Evolutionary conservation across 257 asterid species (phyloP).

Genomic region (Rubia yunnanensis): DNA sequence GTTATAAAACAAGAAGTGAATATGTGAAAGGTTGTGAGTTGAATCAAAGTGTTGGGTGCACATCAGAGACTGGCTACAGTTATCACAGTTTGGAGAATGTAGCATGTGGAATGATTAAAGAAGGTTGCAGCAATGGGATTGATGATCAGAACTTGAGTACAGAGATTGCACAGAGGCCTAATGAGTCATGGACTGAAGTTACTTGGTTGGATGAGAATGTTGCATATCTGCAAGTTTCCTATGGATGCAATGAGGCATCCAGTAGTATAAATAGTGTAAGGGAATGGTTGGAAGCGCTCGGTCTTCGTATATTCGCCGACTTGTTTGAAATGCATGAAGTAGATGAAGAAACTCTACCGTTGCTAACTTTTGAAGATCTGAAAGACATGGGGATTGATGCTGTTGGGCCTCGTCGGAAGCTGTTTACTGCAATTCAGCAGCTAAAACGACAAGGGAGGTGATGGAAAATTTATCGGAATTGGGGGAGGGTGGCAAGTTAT

Average conservation of each 20-base stretch:
- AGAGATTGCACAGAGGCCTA: background rate
- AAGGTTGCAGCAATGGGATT: constrained; percentile 1
- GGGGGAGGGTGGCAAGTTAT: background rate
- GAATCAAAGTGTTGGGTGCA: background rate
- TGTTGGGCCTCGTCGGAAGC: constrained; percentile 56
- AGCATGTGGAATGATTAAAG: constrained; percentile 4
- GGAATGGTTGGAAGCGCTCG: constrained; percentile 45
- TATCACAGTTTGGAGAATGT: constrained; percentile 4
- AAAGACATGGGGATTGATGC: constrained; percentile 66
- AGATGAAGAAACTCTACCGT: constrained; percentile 48
- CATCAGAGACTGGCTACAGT: background rate
- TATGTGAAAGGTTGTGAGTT: too few relatives aligned
- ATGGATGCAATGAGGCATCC: background rate
- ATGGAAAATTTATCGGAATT: background rate
- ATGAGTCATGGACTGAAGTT: background rate
- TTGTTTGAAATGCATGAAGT: constrained; percentile 64
- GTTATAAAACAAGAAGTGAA: background rate
- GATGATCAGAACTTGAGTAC: constrained; percentile 11
- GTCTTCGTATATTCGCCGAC: constrained; percentile 34
- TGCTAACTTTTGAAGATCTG: constrained; percentile 60
- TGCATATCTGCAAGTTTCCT: background rate
- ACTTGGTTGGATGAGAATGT: background rate
- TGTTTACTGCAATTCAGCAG: constrained; percentile 46
- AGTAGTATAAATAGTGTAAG: constrained; percentile 25
- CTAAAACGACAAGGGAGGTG: constrained; percentile 14